Percentiles rank a stretch among this genome's conserved stretches.
Evolutionary conservation across 495 filamentous ascomycete species (phyloP).

Genomic region (Staphylotrichum tortipilum): DNA sequence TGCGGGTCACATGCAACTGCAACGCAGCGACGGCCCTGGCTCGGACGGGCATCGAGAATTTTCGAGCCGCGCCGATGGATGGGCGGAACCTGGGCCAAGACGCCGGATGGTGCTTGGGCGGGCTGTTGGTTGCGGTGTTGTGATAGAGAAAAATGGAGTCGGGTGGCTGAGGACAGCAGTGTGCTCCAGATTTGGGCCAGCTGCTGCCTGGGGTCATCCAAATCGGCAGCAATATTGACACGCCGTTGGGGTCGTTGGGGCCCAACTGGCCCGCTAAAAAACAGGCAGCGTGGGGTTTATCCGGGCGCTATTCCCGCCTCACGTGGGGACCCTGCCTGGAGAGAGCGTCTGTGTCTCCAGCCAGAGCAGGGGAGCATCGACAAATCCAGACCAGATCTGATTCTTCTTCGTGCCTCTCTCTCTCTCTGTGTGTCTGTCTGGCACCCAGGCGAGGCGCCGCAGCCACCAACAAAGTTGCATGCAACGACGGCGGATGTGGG

Average conservation of each 20-base stretch:
- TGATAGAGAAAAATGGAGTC: neutral
- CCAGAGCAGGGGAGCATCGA: too few relatives aligned
- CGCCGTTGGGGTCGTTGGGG: neutral
- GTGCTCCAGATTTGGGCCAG: neutral
- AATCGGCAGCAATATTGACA: slow-evolving; percentile 1
- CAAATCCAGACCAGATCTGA: too few relatives aligned
- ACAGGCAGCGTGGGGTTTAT: neutral
- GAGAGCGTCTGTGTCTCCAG: too few relatives aligned
- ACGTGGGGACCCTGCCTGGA: neutral
- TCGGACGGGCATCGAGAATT: too few relatives aligned
- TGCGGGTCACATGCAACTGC: too few relatives aligned
- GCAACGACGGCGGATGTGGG: too few relatives aligned
- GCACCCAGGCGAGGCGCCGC: too few relatives aligned
- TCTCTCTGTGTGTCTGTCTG: too few relatives aligned
- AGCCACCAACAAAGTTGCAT: too few relatives aligned
- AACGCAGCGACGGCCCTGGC: too few relatives aligned
- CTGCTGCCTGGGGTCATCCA: slow-evolving; percentile 7
- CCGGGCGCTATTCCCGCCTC: neutral
- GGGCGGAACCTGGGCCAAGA: slow-evolving; percentile 2
- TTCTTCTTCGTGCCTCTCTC: too few relatives aligned
- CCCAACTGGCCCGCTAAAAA: neutral
- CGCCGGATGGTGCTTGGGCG: too few relatives aligned
- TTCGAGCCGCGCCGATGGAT: neutral
- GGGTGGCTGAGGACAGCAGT: neutral
- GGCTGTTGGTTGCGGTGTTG: neutral